These are phyloP conservation scores for Neoboletus magnificus DNA, from an alignment of 768 basidiomycete genomes.

Conservation along the genomic window DNA sequence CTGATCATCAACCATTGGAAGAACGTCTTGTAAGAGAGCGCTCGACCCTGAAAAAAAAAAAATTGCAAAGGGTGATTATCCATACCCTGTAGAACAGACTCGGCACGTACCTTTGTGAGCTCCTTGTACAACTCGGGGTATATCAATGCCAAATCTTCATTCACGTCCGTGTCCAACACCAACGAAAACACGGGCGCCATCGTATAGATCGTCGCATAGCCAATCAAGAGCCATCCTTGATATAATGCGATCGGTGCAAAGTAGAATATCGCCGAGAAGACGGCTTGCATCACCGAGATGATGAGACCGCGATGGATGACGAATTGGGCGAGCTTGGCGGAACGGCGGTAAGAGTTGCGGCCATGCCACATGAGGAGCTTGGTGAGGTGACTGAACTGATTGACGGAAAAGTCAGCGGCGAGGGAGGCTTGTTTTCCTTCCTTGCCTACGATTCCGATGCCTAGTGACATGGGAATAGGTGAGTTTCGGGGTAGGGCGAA, in stretches of 20 bases:
- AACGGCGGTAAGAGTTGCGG: constrained; percentile 96
- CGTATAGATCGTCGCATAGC: constrained; percentile 94
- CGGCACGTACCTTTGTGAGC: constrained; percentile 72
- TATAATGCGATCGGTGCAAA: constrained; percentile 96
- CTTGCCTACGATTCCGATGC: constrained; percentile 97
- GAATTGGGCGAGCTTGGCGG: constrained; percentile 96
- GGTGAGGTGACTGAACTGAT: constrained; percentile 92
- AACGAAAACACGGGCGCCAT: constrained; percentile 99
- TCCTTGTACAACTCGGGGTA: constrained; percentile 99
- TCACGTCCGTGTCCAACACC: constrained; percentile 93
- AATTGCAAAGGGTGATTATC: not conserved
- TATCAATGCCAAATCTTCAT: constrained; percentile 88
- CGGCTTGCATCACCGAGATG: constrained; percentile 97
- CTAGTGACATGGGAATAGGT: constrained; percentile 35
- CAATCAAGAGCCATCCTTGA: constrained; percentile 97
- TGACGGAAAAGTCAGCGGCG: constrained; percentile 98
- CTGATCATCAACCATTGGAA: constrained; percentile 98
- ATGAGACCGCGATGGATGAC: constrained; percentile 97
- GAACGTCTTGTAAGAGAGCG: constrained; percentile 95
- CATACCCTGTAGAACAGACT: not conserved
- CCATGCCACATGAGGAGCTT: constrained; percentile 99
- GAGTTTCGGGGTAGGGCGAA: not conserved
- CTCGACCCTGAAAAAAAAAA: constrained; percentile 68
- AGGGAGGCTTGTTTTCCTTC: constrained; percentile 98
- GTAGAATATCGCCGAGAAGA: constrained; percentile 90